Evolutionary conservation across 352 stramenopile species (phyloP).

Genomic region (Phytophthora sp.): DNA sequence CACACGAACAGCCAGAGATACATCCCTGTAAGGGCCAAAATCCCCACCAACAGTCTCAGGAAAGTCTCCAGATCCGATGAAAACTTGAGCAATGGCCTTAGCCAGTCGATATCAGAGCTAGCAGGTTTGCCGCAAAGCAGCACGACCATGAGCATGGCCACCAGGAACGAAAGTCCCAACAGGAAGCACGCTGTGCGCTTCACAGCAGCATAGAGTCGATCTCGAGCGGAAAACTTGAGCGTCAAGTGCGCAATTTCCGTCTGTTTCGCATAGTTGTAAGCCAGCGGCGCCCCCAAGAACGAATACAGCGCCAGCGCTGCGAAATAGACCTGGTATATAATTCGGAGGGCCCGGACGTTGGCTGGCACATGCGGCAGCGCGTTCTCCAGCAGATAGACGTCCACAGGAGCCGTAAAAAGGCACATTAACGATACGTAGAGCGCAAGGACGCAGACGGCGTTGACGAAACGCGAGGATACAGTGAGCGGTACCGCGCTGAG

Average conservation of each 20-base stretch:
- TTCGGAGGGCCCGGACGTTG: conserved; percentile 56
- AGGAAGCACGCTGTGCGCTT: conserved; percentile 85
- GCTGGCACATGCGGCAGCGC: conserved; percentile 60
- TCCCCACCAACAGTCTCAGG: conserved; percentile 71
- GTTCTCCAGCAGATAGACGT: conserved; percentile 84
- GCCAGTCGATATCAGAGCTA: conserved; percentile 80
- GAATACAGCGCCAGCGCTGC: conserved; percentile 63
- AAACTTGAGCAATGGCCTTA: conserved; percentile 80
- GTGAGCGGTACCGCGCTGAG: conserved; percentile 65
- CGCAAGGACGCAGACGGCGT: conserved; percentile 65
- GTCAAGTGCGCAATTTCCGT: conserved; percentile 87
- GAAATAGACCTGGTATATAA: conserved; percentile 82
- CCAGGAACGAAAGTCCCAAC: conserved; percentile 64
- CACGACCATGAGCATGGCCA: conserved; percentile 72
- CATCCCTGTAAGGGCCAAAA: conserved; percentile 73
- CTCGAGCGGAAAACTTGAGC: conserved; percentile 55
- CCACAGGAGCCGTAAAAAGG: conserved; percentile 79
- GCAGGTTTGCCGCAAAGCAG: conserved; percentile 80
- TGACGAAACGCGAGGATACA: conserved; percentile 76
- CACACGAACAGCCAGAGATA: conserved; percentile 84
- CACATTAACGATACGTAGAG: conserved; percentile 78
- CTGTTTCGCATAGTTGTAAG: conserved; percentile 85
- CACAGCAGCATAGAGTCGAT: conserved; percentile 61
- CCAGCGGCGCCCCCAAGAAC: conserved; percentile 74
- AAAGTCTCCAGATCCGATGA: conserved; percentile 78